Base-by-base conservation (phyloP, 2,329 filamentous ascomycete species). In the Teratosphaeria nubilosa region DNA sequence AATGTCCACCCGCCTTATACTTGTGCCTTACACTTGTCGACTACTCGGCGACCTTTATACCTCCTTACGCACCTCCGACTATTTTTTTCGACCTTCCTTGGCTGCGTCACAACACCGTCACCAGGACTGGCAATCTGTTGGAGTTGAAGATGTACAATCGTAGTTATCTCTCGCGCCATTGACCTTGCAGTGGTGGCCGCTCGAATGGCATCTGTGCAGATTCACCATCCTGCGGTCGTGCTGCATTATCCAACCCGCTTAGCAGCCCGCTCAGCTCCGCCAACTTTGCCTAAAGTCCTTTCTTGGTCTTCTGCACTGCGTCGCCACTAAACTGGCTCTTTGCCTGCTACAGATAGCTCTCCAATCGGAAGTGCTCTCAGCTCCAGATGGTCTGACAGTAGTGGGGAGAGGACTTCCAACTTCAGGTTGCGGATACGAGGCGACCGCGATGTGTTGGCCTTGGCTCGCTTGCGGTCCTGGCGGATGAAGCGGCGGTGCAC, bases 381-480 rank as follows among this genome's bases (percentile, higher is more conserved):
- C 57, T 85, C 80, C 57, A 92, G 80, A 69, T 94, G 94, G 65
- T 94, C 88, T n/a, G 86, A 84, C 25, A 91, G 78, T 63, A 91
- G 80, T 54, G 85, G 83, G 48, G 86, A 84, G 61, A n/a, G n/a
- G n/a, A 83, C 85, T 72, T 95, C 88, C 69, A 85, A 83, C 69
- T 92, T 88, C 59, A 94, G 80, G 62, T 80, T 83, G 60, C 88
- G 85, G 66, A 94, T 91, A 63, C 86, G 86, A 31, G 90, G 78
- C 32, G 87, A 88, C 72, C 91, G 87, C 55, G 82, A 80, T 24
- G 88, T 90, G 75, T 95, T 94, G 66, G 81, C 83, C 74, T 78
- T 80, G 59, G 88, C 88, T 63, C 94, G 86, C 68, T 94, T 89
- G 73, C 88, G 83, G 71, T 95, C 94, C 72, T 94, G 90, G 57